Percentiles rank a stretch among this genome's conserved stretches.
phyloP scores from a whole-genome alignment of 2,329 filamentous ascomycete species.

The Plenodomus biglobosus region DNA sequence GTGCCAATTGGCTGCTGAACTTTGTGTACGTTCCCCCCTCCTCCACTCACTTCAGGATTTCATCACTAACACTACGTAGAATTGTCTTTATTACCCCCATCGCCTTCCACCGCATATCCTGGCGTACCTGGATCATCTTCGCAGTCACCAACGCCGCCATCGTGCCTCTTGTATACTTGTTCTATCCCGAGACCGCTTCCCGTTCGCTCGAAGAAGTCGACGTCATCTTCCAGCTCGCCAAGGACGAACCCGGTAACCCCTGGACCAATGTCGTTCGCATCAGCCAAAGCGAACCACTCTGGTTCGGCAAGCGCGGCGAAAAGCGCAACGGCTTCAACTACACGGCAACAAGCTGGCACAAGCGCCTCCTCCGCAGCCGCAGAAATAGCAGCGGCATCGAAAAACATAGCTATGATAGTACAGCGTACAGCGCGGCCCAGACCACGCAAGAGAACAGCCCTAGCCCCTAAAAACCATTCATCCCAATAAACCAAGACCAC shows the following conservation, averaged over 20 bases:
- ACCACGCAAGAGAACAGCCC: conserved; percentile 3
- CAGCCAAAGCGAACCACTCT: conserved; percentile 55
- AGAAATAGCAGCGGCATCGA: conserved; percentile 16
- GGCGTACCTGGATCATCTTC: conserved; percentile 62
- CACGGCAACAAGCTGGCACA: conserved; percentile 34
- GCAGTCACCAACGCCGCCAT: conserved; percentile 55
- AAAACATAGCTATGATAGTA: conserved; percentile 4
- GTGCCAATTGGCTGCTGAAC: conserved; percentile 79
- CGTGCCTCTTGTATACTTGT: conserved; percentile 59
- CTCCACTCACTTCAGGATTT: too few species aligned
- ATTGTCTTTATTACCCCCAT: conserved; percentile 68
- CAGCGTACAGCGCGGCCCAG: background rate
- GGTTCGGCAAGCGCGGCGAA: conserved; percentile 60
- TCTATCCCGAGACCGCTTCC: conserved; percentile 62
- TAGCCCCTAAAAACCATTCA: background rate
- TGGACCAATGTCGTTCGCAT: conserved; percentile 53
- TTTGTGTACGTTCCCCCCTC: conserved; percentile 48
- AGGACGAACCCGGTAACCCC: conserved; percentile 53
- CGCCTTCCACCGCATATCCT: conserved; percentile 57
- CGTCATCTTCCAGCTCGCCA: conserved; percentile 59
- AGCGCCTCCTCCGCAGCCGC: conserved; percentile 16
- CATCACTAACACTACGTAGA: conserved; percentile 47
- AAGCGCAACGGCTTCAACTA: conserved; percentile 53
- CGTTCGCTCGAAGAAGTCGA: conserved; percentile 67
- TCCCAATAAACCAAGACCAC: conserved; percentile 6